Conservation (phyloP, 371 early-diverging fungal genomes). For the Apophysomyces ossiformis region DNA sequence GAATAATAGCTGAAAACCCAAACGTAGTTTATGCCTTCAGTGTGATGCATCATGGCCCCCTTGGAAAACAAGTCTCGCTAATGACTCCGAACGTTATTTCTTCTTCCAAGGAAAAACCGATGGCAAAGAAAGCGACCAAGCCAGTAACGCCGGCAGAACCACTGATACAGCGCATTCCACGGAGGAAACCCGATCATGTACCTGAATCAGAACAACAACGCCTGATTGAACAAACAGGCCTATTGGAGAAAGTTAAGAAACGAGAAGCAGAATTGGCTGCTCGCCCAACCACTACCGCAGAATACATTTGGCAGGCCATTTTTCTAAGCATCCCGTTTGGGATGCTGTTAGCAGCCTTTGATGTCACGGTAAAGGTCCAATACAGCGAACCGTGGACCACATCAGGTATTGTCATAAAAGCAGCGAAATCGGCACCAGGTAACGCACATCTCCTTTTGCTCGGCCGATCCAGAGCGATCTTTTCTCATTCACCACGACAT, state of each 20-base stretch:
- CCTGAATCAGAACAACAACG: constrained; percentile 52
- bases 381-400: constrained; percentile 58
- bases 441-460: background rate
- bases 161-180: constrained; percentile 46
- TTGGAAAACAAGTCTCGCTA: background rate
- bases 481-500: constrained; percentile 4
- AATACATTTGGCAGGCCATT: constrained; percentile 61
- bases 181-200: constrained; percentile 23
- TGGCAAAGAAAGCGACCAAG: constrained; percentile 14
- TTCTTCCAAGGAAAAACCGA: background rate
- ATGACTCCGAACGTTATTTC: background rate
- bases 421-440: constrained; percentile 59
- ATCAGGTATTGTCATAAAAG: constrained; percentile 34
- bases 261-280: constrained; percentile 35
- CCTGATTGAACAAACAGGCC: constrained; percentile 54
- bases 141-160: constrained; percentile 37
- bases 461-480: too few relatives aligned
- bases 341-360: constrained; percentile 59
- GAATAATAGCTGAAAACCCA: too few relatives aligned
- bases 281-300: constrained; percentile 32
- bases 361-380: constrained; percentile 62
- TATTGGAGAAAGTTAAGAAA: constrained; percentile 50
- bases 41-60: too few relatives aligned
- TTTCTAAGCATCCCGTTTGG: constrained; percentile 61
- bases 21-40: too few relatives aligned